Evolutionary conservation across 257 asterid species (phyloP), one percentile per base, ranked within the genome.

Genomic region (Solanum ossicruentum): DNA sequence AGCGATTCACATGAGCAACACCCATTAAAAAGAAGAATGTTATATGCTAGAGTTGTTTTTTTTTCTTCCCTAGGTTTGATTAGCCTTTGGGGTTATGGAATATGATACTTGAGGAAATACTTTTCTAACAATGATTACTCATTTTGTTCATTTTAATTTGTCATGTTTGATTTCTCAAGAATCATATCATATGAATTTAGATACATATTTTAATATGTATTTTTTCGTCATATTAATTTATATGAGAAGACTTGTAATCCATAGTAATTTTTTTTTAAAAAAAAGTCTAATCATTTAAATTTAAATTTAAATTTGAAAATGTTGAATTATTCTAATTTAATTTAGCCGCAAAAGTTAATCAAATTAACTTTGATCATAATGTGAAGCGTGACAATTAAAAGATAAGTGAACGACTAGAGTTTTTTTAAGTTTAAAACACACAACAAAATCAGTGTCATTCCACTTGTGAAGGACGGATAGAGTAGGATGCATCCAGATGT

Each of bases 11-110:
- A 6, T 18, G 32, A 0, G 10, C 12, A 63, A 63, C 5, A 63
- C 1, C 0, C 6, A 26, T 63, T 26, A 63, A 0, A 0, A 0
- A 0, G 2, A 21, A 21, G 11, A 60, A 60, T 1, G 7, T 39
- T 63, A 5, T 63, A 21, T 63, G 0, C 10, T 12, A 23, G 18
- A 63, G 41, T 12, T 12, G 15, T 23, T 28, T 23, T 63, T 6
- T 61, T 6, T 61, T 23, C 0, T 10, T 61, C 12, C 17, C 8
- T 12, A 12, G 5, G 41, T 18, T 63, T 1, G 71, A 26, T 63
- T 26, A 63, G 12, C 3, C 10, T 7, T 8, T 63, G 9, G 5
- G 3, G 72, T 10, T 28, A 66, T 8, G 3, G 3, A 66, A 66
- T 66, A 32, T 0, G 7, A 5, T 16, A 17, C 10, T 55, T 16